Evolutionary conservation across 805 yeast genomes (phyloP).

Genomic region (Candida tammaniensis): DNA sequence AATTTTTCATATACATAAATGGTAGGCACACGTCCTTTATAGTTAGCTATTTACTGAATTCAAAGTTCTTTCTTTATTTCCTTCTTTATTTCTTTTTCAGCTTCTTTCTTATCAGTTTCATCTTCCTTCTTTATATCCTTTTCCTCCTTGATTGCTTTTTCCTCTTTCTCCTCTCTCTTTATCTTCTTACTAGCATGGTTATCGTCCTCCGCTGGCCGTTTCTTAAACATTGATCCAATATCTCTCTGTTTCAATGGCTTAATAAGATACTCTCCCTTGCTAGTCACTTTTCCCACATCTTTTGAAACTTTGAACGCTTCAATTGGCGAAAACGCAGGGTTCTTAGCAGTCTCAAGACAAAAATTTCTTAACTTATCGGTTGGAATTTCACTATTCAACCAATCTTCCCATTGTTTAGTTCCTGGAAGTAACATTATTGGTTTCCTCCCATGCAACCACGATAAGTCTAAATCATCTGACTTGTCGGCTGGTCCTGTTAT

Average conservation of each 20-base stretch:
- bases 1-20: conserved; percentile 1
- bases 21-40: background rate
- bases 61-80: background rate
- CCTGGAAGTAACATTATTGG: conserved; percentile 69
- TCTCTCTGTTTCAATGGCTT: conserved; percentile 17
- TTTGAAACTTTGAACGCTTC: conserved; percentile 54
- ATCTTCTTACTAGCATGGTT: conserved; percentile 4
- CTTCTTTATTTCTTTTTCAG: no score
- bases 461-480: conserved; percentile 45
- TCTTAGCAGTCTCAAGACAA: conserved; percentile 34
- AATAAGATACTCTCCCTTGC: conserved; percentile 43
- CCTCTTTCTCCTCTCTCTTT: conserved; percentile 7
- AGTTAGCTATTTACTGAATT: background rate
- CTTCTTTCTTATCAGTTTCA: no score
- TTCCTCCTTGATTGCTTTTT: no score
- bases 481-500: conserved; percentile 64
- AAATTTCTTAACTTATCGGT: conserved; percentile 41
- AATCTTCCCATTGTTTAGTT: conserved; percentile 52
- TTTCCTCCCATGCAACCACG: conserved; percentile 75
- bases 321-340: conserved; percentile 34
- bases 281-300: conserved; percentile 62
- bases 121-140: no score
- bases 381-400: conserved; percentile 52
- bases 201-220: conserved; percentile 4
- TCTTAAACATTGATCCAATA: conserved; percentile 28